phyloP scores from a whole-genome alignment of 495 filamentous ascomycete species.

The Baudoinia panamericana region DNA sequence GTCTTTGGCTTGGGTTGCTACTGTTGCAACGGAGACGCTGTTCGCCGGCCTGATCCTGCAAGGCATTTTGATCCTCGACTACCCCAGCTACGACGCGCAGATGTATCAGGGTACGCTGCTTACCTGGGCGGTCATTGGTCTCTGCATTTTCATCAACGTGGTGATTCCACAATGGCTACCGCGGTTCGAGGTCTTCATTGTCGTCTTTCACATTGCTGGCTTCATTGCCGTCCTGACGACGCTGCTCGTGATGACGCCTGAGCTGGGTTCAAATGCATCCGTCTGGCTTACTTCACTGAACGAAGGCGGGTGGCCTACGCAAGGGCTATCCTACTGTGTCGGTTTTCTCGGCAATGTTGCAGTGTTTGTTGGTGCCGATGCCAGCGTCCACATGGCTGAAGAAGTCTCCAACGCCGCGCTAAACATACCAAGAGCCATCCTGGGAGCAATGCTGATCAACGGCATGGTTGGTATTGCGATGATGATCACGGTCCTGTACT shows the following conservation, averaged over 20 bases:
- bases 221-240: conserved; percentile 19
- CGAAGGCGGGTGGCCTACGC: conserved; percentile 17
- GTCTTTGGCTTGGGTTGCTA: conserved; percentile 21
- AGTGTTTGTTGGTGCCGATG: conserved; percentile 19
- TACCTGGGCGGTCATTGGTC: conserved; percentile 15
- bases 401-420: conserved; percentile 15
- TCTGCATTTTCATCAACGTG: conserved; percentile 21
- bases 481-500: conserved; percentile 33
- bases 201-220: conserved; percentile 19
- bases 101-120: conserved; percentile 26
- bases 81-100: conserved; percentile 19
- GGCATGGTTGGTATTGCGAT: conserved; percentile 12
- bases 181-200: conserved; percentile 15
- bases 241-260: conserved; percentile 15
- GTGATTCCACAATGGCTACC: conserved; percentile 17
- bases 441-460: conserved; percentile 17
- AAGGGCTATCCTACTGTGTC: conserved; percentile 18
- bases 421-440: conserved; percentile 18
- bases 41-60: conserved; percentile 20
- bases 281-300: conserved; percentile 15
- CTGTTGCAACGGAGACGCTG: conserved; percentile 14
- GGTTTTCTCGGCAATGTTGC: conserved; percentile 17
- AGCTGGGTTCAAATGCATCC: background rate
- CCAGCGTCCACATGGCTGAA: conserved; percentile 19
- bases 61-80: conserved; percentile 21